Percentiles rank a stretch among this genome's conserved stretches.
Conservation (phyloP, 768 basidiomycete species). For the Suillus subluteus region DNA sequence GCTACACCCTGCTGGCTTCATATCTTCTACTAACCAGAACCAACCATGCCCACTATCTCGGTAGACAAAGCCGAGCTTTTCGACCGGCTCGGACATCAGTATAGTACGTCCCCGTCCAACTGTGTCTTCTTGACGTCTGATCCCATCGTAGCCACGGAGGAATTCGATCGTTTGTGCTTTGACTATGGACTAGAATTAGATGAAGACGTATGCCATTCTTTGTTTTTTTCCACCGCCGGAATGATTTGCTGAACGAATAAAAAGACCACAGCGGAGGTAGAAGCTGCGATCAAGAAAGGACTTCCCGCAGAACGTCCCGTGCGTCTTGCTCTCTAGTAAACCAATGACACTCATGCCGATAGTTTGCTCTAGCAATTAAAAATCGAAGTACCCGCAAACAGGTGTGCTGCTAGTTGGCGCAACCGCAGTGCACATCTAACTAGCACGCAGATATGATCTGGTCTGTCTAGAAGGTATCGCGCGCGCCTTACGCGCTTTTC, state of each 20-base stretch:
- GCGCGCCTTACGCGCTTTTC: constrained; percentile 81
- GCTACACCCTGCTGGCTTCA: constrained; percentile 1
- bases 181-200: constrained; percentile 98
- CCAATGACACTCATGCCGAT: constrained; percentile 11
- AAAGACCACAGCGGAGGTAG: constrained; percentile 89
- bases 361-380: constrained; percentile 78
- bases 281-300: constrained; percentile 80
- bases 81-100: constrained; percentile 79
- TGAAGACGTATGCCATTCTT: constrained; percentile 77
- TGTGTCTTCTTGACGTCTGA: constrained; percentile 9
- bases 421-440: constrained; percentile 10
- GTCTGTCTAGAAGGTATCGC: constrained; percentile 97
- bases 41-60: constrained; percentile 87
- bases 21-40: not conserved
- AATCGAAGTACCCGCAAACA: constrained; percentile 98
- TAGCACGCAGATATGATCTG: constrained; percentile 81
- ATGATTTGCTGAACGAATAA: constrained; percentile 11
- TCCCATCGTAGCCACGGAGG: constrained; percentile 73
- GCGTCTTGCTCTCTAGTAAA: constrained; percentile 16
- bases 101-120: constrained; percentile 52
- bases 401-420: constrained; percentile 45
- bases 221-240: not conserved
- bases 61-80: constrained; percentile 97
- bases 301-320: constrained; percentile 86
- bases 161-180: constrained; percentile 95